These are phyloP conservation scores for Apiospora marii DNA, from an alignment of 2,329 filamentous ascomycete genomes.

Conservation along the genomic window DNA sequence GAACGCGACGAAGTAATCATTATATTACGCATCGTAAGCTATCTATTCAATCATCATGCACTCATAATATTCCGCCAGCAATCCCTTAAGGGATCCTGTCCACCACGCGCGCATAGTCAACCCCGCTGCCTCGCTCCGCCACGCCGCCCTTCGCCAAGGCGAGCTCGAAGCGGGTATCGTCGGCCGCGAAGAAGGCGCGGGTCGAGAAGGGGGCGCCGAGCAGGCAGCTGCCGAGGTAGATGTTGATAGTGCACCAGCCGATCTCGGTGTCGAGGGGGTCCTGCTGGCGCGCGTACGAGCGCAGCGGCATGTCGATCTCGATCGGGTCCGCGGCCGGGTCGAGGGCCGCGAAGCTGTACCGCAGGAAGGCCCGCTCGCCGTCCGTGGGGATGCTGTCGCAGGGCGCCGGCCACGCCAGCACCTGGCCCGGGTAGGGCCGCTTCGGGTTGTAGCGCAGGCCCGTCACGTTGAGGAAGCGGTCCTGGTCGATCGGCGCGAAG, in stretches of 20 bases:
- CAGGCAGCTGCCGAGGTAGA: slow-evolving; percentile 39
- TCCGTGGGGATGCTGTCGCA: slow-evolving; percentile 41
- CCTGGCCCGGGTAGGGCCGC: slow-evolving; percentile 27
- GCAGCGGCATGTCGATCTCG: slow-evolving; percentile 38
- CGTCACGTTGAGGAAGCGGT: slow-evolving; percentile 29
- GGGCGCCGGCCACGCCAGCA: slow-evolving; percentile 35
- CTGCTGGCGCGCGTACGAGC: slow-evolving; percentile 41
- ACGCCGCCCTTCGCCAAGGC: slow-evolving; percentile 45
- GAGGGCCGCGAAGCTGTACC: slow-evolving; percentile 28
- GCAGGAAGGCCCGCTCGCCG: slow-evolving; percentile 37
- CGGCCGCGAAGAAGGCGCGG: slow-evolving; percentile 42
- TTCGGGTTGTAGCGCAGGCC: slow-evolving; percentile 23
- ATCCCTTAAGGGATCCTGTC: neutral
- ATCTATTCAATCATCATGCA: neutral
- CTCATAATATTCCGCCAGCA: neutral
- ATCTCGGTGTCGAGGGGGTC: slow-evolving; percentile 29
- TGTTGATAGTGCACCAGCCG: slow-evolving; percentile 38
- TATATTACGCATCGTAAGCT: neutral
- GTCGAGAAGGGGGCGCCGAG: slow-evolving; percentile 44
- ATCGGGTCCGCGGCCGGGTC: slow-evolving; percentile 36
- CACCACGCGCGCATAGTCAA: slow-evolving; percentile 20
- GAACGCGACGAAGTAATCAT: neutral
- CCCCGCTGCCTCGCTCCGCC: slow-evolving; percentile 33
- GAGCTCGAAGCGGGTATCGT: slow-evolving; percentile 41
- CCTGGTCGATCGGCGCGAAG: slow-evolving; percentile 33